These are phyloP conservation scores for Hymenoscyphus occultus DNA, from an alignment of 2,329 filamentous ascomycete genomes.

Conservation along the genomic window DNA sequence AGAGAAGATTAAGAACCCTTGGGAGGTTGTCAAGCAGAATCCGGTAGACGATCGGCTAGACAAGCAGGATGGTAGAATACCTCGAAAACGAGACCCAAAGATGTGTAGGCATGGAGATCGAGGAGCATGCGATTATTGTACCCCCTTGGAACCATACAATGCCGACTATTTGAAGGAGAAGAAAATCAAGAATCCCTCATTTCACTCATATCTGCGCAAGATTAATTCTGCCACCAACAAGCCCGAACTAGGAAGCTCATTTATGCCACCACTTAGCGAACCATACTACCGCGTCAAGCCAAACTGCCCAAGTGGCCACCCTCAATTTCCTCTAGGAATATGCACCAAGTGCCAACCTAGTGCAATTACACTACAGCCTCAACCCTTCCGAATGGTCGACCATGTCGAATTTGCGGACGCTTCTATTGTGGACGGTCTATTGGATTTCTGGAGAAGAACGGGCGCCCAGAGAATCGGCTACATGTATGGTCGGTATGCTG, in stretches of 20 bases:
- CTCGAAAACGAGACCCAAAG: conserved; percentile 67
- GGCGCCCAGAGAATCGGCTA: conserved; percentile 84
- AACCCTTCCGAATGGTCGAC: conserved; percentile 94
- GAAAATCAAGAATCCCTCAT: conserved; percentile 98
- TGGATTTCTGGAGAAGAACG: conserved; percentile 87
- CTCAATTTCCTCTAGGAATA: conserved; percentile 91
- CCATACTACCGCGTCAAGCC: conserved; percentile 86
- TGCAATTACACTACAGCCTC: conserved; percentile 90
- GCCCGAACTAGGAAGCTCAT: conserved; percentile 87
- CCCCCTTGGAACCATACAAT: conserved; percentile 92
- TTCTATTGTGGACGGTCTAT: conserved; percentile 79
- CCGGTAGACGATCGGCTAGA: conserved; percentile 83
- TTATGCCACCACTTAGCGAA: conserved; percentile 91
- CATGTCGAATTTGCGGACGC: conserved; percentile 94
- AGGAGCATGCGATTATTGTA: conserved; percentile 99
- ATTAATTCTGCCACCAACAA: conserved; percentile 97
- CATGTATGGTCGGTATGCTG: conserved; percentile 84
- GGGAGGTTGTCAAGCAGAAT: conserved; percentile 89
- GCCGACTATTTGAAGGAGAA: conserved; percentile 85
- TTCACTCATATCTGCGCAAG: conserved; percentile 91
- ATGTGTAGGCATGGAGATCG: conserved; percentile 97
- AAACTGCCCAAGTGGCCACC: conserved; percentile 89
- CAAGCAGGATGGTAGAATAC: conserved; percentile 85
- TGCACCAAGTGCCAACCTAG: conserved; percentile 98
- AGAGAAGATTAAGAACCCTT: conserved; percentile 76